Evolutionary conservation across 345 rosid species (phyloP), one percentile per base, ranked within the genome.

Genomic region (Theobroma cacao): DNA sequence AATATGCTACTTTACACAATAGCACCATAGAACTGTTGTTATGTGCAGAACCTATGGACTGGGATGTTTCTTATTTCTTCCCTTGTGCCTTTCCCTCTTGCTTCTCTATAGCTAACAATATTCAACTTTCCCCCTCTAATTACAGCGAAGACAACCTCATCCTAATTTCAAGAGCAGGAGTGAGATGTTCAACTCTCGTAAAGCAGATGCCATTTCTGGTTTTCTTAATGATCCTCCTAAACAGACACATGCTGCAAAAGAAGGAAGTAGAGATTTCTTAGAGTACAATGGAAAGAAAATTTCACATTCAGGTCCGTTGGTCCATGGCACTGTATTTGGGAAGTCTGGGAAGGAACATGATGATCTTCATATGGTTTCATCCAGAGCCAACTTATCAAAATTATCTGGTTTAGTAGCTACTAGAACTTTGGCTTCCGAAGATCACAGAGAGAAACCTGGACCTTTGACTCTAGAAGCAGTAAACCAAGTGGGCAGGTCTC

Each of bases 241-340:
- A 76, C 86, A 82, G 53, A 22, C 76, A 36, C 85, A 83, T 65
- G 80, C 58, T 41, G 56, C 68, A 12, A 90, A 79, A 69, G 89
- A 88, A 58, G 78, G 70, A 47, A 87, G 80, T 65, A 80, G 76
- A 86, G 89, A 86, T 62, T 72, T 78, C 52, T 11, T 18, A 45
- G 88, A 82, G 26, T 77, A 82, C 66, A 83, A 80, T 15, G 78
- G 76, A 7, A 78, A 55, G 81, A 83, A 87, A 77, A 87, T 83
- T 56, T 87, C 92, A 7, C 87, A 83, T 80, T 89, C 96, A 7
- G 96, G 92, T 53, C 93, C 96, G 14, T 69, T 90, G 76, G 84
- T 82, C 67, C 86, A 75, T 10, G 88, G 88, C 17, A 30, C 66
- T 17, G 77, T 78, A 75, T 82, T 79, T 80, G 75, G 74, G 31